Evolutionary conservation across 2,329 filamentous ascomycete species (phyloP).

Genomic region (Colletotrichum musicola): DNA sequence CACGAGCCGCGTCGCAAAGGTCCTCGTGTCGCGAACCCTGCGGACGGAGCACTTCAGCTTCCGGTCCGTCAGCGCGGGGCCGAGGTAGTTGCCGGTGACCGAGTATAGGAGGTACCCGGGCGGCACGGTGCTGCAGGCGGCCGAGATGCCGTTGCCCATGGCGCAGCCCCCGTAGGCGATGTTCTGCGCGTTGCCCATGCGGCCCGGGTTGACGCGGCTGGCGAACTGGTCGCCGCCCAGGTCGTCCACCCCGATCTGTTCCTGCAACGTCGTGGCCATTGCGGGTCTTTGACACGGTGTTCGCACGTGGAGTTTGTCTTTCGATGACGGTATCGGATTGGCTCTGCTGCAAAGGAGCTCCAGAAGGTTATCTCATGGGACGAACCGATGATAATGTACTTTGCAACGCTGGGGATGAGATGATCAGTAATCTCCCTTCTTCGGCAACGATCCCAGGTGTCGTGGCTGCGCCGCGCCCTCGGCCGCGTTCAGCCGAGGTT

Average conservation of each 20-base stretch:
- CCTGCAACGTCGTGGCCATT: slow-evolving; percentile 30
- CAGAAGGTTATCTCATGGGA: neutral
- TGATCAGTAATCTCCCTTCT: slow-evolving; percentile 20
- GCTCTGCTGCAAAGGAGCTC: neutral
- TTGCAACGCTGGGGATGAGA: neutral
- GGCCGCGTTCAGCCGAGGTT: slow-evolving; percentile 30
- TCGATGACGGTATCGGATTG: neutral
- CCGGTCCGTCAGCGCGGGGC: slow-evolving; percentile 56
- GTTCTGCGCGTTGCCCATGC: slow-evolving; percentile 48
- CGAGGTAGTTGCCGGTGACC: slow-evolving; percentile 59
- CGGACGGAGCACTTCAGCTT: slow-evolving; percentile 53
- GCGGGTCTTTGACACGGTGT: neutral
- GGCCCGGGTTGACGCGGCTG: slow-evolving; percentile 45
- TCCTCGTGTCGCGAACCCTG: slow-evolving; percentile 56
- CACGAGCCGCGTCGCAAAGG: slow-evolving; percentile 61
- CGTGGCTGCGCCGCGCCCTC: neutral
- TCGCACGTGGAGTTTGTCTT: neutral
- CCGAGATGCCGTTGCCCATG: slow-evolving; percentile 54
- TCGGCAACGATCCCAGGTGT: neutral
- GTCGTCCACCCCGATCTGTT: slow-evolving; percentile 30
- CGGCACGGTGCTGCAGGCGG: slow-evolving; percentile 55
- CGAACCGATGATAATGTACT: neutral
- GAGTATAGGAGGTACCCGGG: slow-evolving; percentile 58
- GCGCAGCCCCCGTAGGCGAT: slow-evolving; percentile 61
- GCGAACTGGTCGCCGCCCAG: slow-evolving; percentile 41